Percentiles rank a stretch among this genome's conserved stretches.
Conservation (phyloP, 208 protist species). For the Crithidia mellificae region DNA sequence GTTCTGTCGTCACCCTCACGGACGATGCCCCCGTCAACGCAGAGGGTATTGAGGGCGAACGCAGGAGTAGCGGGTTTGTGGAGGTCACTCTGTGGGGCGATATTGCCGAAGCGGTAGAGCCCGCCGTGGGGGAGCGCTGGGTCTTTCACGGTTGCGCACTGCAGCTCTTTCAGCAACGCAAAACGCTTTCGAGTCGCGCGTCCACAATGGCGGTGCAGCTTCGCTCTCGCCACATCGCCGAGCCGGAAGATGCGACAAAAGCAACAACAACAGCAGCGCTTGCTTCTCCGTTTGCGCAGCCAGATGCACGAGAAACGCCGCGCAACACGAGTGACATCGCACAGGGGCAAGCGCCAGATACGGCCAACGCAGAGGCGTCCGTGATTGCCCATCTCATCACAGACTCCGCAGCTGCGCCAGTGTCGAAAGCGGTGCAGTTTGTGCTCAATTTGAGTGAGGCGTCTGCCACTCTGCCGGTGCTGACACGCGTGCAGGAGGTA, state of each 20-base stretch:
- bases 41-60: too few species aligned
- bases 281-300: not conserved
- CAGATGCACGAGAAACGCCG: too few species aligned
- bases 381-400: not conserved
- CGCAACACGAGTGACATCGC: not conserved
- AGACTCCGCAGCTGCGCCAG: not conserved
- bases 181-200: conserved; percentile 44
- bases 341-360: too few species aligned
- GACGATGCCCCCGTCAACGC: not conserved
- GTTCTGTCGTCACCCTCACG: conserved; percentile 35
- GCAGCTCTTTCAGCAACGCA: conserved; percentile 55
- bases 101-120: conserved; percentile 31
- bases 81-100: conserved; percentile 82
- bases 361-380: too few species aligned
- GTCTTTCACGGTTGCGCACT: conserved; percentile 55
- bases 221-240: not conserved
- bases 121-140: conserved; percentile 53
- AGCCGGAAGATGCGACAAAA: not conserved
- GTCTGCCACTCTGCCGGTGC: conserved; percentile 30
- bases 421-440: conserved; percentile 11
- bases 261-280: not conserved
- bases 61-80: conserved; percentile 5
- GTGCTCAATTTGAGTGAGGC: conserved; percentile 24
- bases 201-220: conserved; percentile 38
- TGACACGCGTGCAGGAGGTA: conserved; percentile 27